phyloP scores from a whole-genome alignment of 768 basidiomycete genomes.

The Podaxis mareebaensis region DNA sequence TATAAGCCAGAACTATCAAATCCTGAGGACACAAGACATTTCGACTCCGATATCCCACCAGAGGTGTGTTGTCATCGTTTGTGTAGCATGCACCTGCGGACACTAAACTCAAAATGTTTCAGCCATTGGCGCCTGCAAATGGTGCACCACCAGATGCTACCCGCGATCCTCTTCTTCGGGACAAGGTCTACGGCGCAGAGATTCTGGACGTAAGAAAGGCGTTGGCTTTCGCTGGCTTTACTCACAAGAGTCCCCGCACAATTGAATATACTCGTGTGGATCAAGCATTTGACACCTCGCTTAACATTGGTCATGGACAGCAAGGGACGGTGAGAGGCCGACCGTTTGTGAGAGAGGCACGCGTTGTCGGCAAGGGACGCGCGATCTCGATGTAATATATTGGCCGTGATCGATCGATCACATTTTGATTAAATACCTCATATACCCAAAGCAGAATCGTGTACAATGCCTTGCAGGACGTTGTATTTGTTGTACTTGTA shows the following conservation, averaged over 20 bases:
- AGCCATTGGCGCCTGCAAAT: slow-evolving; percentile 90
- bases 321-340: slow-evolving; percentile 61
- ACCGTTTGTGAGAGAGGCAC: slow-evolving; percentile 59
- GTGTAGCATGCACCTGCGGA: slow-evolving; percentile 26
- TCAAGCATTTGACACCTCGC: slow-evolving; percentile 63
- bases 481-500: neutral
- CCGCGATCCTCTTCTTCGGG: slow-evolving; percentile 83
- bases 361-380: slow-evolving; percentile 68
- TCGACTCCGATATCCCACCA: slow-evolving; percentile 90
- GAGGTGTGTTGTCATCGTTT: slow-evolving; percentile 59
- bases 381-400: slow-evolving; percentile 77
- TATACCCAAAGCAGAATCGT: slow-evolving; percentile 12
- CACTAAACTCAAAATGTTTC: slow-evolving; percentile 34
- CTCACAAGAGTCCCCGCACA: slow-evolving; percentile 83
- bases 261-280: slow-evolving; percentile 78
- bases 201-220: slow-evolving; percentile 91
- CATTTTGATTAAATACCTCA: slow-evolving; percentile 17
- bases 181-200: slow-evolving; percentile 83
- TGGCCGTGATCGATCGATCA: slow-evolving; percentile 25
- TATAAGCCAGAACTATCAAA: slow-evolving; percentile 83
- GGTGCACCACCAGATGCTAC: slow-evolving; percentile 83
- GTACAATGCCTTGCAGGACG: slow-evolving; percentile 1
- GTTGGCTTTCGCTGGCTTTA: slow-evolving; percentile 88
- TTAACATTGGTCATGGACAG: slow-evolving; percentile 45
- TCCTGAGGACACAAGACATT: slow-evolving; percentile 91